A percentile compares a stretch with the other conserved stretches of the same genome.
These are phyloP conservation scores for Globisporangium middletonii DNA, from an alignment of 352 stramenopile species.

Conservation along the genomic window DNA sequence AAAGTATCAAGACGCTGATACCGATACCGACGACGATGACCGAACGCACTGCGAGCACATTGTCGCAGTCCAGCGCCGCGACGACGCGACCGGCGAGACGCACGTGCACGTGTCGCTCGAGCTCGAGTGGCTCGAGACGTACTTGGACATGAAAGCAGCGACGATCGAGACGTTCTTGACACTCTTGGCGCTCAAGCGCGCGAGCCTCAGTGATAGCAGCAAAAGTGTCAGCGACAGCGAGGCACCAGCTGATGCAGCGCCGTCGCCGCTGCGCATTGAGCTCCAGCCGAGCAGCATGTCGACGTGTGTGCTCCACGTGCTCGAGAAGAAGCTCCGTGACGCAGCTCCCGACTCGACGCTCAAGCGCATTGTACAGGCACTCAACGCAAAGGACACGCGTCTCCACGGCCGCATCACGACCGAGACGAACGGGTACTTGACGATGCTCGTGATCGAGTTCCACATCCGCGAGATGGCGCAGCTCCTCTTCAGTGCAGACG, in stretches of 20 bases:
- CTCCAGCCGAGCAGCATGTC: slow-evolving; percentile 46
- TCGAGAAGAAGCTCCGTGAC: slow-evolving; percentile 43
- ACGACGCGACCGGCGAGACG: background rate
- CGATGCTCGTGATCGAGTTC: slow-evolving; percentile 40
- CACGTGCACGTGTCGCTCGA: slow-evolving; percentile 33
- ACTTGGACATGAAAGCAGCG: slow-evolving; percentile 67
- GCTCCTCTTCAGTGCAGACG: slow-evolving; percentile 14
- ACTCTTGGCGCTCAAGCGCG: slow-evolving; percentile 33
- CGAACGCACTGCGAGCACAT: background rate
- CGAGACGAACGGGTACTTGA: slow-evolving; percentile 59
- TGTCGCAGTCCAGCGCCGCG: slow-evolving; percentile 1
- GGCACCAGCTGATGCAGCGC: too few species aligned
- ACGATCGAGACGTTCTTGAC: slow-evolving; percentile 79
- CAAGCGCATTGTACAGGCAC: slow-evolving; percentile 30
- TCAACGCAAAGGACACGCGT: background rate
- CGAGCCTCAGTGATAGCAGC: slow-evolving; percentile 14
- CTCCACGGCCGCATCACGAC: slow-evolving; percentile 20
- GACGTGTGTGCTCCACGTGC: slow-evolving; percentile 43
- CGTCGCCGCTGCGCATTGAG: slow-evolving; percentile 9
- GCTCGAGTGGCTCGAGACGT: slow-evolving; percentile 49
- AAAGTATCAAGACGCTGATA: background rate
- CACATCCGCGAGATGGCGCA: slow-evolving; percentile 52
- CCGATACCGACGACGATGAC: background rate
- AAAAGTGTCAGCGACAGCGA: background rate
- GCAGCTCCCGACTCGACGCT: slow-evolving; percentile 24